Conservation (phyloP, 768 basidiomycete genomes). For the Termitomyces sp. region DNA sequence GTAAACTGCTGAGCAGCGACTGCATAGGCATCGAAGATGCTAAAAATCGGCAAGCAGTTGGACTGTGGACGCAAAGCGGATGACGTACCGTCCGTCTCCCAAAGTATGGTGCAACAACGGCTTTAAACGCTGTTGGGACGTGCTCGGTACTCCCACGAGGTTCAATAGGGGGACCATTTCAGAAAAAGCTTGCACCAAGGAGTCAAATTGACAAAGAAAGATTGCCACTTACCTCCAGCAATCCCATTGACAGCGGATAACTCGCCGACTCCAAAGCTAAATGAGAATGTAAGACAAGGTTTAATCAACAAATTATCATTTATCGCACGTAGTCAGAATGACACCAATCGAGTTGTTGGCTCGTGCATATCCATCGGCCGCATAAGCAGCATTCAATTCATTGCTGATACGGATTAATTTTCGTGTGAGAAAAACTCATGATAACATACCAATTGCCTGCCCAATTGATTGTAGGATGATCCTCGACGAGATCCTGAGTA, state of each 20-base stretch:
- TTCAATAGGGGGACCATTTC: slow-evolving; percentile 91
- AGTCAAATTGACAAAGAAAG: neutral
- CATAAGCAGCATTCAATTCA: slow-evolving; percentile 84
- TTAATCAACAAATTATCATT: too few species aligned
- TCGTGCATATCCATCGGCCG: slow-evolving; percentile 92
- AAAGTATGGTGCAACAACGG: too few species aligned
- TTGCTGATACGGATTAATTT: slow-evolving; percentile 38
- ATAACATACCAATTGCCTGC: slow-evolving; percentile 68
- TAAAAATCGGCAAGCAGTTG: too few species aligned
- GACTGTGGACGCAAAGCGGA: too few species aligned
- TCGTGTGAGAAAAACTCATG: too few species aligned
- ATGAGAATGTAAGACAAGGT: too few species aligned
- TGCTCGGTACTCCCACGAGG: slow-evolving; percentile 53
- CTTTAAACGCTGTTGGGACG: slow-evolving; percentile 2
- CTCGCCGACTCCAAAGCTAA: slow-evolving; percentile 90
- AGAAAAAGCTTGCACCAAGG: slow-evolving; percentile 48
- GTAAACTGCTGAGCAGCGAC: too few species aligned
- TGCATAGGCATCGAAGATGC: too few species aligned
- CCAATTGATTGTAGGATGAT: too few species aligned
- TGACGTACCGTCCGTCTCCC: too few species aligned
- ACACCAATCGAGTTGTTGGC: slow-evolving; percentile 76
- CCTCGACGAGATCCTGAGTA: too few species aligned
- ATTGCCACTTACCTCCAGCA: slow-evolving; percentile 49
- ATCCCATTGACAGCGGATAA: slow-evolving; percentile 82
- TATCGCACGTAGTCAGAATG: slow-evolving; percentile 74